A percentile compares a stretch with the other conserved stretches of the same genome.
Conservation (phyloP, 1,284 basidiomycete species). For the Leccinum angustisporum region DNA sequence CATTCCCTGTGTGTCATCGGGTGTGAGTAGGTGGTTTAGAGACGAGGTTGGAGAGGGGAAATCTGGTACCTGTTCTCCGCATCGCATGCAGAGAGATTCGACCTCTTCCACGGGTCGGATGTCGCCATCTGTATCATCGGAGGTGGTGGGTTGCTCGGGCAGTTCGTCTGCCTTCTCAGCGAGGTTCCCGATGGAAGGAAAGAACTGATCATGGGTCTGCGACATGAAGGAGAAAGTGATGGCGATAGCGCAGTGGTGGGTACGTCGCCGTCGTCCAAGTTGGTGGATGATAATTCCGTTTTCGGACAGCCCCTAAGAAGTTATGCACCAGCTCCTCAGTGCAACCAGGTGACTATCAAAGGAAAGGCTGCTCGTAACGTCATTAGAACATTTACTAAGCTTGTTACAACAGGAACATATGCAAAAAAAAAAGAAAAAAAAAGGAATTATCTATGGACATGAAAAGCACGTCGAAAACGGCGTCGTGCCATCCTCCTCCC, state of each 20-base stretch:
- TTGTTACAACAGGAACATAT: slow-evolving; percentile 26
- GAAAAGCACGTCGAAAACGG: neutral
- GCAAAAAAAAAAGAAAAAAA: neutral
- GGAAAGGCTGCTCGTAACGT: neutral
- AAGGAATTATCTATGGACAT: neutral
- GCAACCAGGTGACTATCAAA: no score
- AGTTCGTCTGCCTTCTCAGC: slow-evolving; percentile 39
- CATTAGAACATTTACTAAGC: slow-evolving; percentile 19
- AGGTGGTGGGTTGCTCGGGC: slow-evolving; percentile 19
- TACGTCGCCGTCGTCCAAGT: neutral
- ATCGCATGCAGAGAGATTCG: slow-evolving; percentile 94
- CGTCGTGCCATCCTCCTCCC: neutral
- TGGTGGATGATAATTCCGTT: slow-evolving; percentile 5
- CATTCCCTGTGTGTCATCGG: slow-evolving; percentile 62
- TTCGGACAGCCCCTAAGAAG: slow-evolving; percentile 4
- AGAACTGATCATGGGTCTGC: slow-evolving; percentile 36
- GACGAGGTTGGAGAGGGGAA: slow-evolving; percentile 3
- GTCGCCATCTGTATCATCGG: slow-evolving; percentile 29
- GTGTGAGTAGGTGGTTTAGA: slow-evolving; percentile 9
- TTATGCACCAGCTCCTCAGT: neutral
- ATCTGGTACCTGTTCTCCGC: slow-evolving; percentile 74
- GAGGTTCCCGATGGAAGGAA: slow-evolving; percentile 49
- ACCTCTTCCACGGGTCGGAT: slow-evolving; percentile 75
- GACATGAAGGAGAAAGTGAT: slow-evolving; percentile 18
- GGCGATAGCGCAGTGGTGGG: neutral